Evolutionary conservation across 768 basidiomycete species (phyloP), one percentile per base, ranked within the genome.

Genomic region (Leccinellum rugosiceps): DNA sequence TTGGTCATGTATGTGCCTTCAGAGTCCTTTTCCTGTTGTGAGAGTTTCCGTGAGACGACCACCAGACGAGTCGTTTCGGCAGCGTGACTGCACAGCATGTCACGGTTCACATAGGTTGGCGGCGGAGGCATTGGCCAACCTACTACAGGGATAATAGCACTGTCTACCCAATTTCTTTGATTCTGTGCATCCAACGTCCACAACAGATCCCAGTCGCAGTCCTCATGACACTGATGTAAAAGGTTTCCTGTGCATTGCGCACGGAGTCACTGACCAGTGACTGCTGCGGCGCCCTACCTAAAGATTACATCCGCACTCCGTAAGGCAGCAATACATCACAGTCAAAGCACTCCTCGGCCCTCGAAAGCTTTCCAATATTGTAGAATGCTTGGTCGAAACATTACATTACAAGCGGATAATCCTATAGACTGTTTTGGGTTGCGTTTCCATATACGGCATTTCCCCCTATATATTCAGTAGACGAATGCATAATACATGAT

Each of bases 31-130:
- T 15, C 21, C 25, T 46, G 6, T 21, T 25, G 44, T 6, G 5
- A 47, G n/a, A 19, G 17, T 23, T 26, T 43, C 48, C 19, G n/a
- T 46, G 45, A 21, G 25, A 53, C 17, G 26, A 26, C 6, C 6
- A 3, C 3, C n/a, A n/a, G 28, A 28, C 28, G 30, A 30, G 35
- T 38, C 9, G 13, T 25, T 25, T 25, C 25, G 45, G 45, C 45
- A 14, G 45, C 35, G 34, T 26, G 32, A 44, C 30, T 51, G 52
- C 46, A 68, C 56, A 63, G 58, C 66, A 44, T 46, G 28, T 52
- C 30, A 35, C 15, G 17, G 21, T 31, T 17, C 30, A 38, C 21
- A 52, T 49, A 56, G 25, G 41, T 52, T 46, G 23, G 50, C 25
- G 49, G 57, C 57, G 13, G 58, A 34, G 53, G 41, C 17, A 45